Evolutionary conservation across 2,329 filamentous ascomycete genomes (phyloP), one percentile per base, ranked within the genome.

Genomic region (Clarireedia monteithiana): DNA sequence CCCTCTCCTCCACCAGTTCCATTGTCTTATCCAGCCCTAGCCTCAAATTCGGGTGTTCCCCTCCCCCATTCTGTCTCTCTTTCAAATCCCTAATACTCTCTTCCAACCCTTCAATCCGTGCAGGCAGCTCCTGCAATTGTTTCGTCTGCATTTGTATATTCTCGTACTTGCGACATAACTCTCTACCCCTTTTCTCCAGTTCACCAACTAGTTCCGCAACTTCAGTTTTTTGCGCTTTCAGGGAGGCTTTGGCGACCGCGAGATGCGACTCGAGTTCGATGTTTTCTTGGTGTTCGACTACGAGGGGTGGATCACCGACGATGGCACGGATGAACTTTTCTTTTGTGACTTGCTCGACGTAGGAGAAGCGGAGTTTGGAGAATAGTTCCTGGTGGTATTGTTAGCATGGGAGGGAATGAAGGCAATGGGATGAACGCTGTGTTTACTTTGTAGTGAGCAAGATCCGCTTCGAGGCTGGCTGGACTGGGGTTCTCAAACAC

Each of bases 261-360:
- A 89, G 75, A 58, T 89, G 85, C 56, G 80, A 76, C 68, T 94
- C 89, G 24, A 95, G 73, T 56, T 85, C 84, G 48, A 86, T 75
- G 68, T 96, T 97, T 68, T 97, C 91, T 64, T 85, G 81, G 45
- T 85, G 82, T 42, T 86, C 86, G 57, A 95, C 88, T 47, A 97
- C 86, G 15, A 91, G 78, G 0, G 92, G 94, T 49, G 91, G 90
- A 60, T 96, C 89, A 60, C 89, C 90, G 15, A 95, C 90, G 64
- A 97, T 95, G 61, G 89, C 86, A 63, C 91, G 89, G 54, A 99
- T 85, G 71, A 96, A 97, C 68, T 96, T 95, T 71, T 99, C 94
- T 73, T 97, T 99, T 46, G 92, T 97, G 60, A 97, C 91, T 76
- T 97, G 94, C 73, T 99, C 94, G 64, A 96, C 88, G 73, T 97